These are phyloP conservation scores for Westerdykella aurantiaca DNA, from an alignment of 2,329 filamentous ascomycete species.

Conservation along the genomic window DNA sequence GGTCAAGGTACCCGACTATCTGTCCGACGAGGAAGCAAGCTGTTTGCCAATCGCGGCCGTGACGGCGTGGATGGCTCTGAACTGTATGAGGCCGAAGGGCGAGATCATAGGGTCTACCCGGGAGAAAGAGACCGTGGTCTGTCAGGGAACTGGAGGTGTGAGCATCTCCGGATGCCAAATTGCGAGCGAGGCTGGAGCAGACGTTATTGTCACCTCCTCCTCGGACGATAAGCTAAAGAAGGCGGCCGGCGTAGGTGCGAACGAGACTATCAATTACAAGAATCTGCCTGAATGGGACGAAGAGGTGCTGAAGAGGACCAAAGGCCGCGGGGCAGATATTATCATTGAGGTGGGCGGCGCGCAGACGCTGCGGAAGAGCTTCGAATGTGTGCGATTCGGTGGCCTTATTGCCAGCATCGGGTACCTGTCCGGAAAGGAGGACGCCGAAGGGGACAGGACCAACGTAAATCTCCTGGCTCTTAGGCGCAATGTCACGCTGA, in stretches of 20 bases:
- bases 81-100: slow-evolving; percentile 53
- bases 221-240: slow-evolving; percentile 50
- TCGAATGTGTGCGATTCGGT: slow-evolving; percentile 40
- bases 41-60: slow-evolving; percentile 57
- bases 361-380: slow-evolving; percentile 43
- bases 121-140: slow-evolving; percentile 31
- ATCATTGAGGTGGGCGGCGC: slow-evolving; percentile 50
- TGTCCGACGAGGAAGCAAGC: slow-evolving; percentile 55
- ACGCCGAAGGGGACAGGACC: slow-evolving; percentile 49
- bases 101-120: slow-evolving; percentile 40
- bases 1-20: slow-evolving; percentile 52
- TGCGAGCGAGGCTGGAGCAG: slow-evolving; percentile 38
- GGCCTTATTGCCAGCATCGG: slow-evolving; percentile 40
- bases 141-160: slow-evolving; percentile 44
- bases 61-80: slow-evolving; percentile 62
- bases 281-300: slow-evolving; percentile 54
- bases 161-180: slow-evolving; percentile 39
- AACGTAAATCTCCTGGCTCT: slow-evolving; percentile 56
- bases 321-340: slow-evolving; percentile 41
- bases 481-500: slow-evolving; percentile 48
- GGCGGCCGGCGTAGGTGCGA: slow-evolving; percentile 53
- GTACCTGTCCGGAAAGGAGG: slow-evolving; percentile 50
- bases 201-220: slow-evolving; percentile 55
- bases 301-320: slow-evolving; percentile 47
- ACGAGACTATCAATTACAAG: slow-evolving; percentile 58